Evolutionary conservation across 2,329 filamentous ascomycete genomes (phyloP).

Genomic region (Stemphylium vesicarium): DNA sequence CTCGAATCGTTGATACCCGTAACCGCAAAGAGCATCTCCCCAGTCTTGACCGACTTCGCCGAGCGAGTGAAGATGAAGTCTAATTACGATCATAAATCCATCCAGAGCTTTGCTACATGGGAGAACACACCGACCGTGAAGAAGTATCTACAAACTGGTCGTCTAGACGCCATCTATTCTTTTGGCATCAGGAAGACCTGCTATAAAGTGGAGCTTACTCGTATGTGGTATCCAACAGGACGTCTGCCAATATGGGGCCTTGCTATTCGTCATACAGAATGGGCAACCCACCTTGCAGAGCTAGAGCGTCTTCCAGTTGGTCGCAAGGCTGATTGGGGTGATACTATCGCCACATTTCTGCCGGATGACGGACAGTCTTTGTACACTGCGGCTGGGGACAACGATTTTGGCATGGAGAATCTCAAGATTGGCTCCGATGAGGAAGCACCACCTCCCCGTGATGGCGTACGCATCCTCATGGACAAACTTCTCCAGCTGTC

Average conservation of each 20-base stretch:
- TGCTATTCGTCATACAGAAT: slow-evolving; percentile 38
- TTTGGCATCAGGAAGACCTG: slow-evolving; percentile 37
- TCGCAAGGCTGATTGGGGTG: slow-evolving; percentile 26
- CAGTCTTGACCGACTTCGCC: slow-evolving; percentile 33
- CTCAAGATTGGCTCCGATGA: slow-evolving; percentile 6
- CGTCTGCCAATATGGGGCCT: slow-evolving; percentile 39
- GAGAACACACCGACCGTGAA: slow-evolving; percentile 22
- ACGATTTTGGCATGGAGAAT: slow-evolving; percentile 9
- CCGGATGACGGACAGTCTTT: slow-evolving; percentile 35
- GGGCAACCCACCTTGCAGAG: slow-evolving; percentile 34
- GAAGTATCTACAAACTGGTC: slow-evolving; percentile 14
- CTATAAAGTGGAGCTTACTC: slow-evolving; percentile 34
- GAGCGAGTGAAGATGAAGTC: slow-evolving; percentile 25
- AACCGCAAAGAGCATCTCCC: slow-evolving; percentile 22
- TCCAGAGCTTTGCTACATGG: slow-evolving; percentile 29
- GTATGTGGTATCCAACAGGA: slow-evolving; percentile 38
- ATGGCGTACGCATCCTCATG: slow-evolving; percentile 32
- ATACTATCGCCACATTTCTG: slow-evolving; percentile 34
- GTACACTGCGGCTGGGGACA: not conserved
- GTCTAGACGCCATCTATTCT: slow-evolving; percentile 39
- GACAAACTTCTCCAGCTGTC: slow-evolving; percentile 39
- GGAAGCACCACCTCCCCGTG: slow-evolving; percentile 8
- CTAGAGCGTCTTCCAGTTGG: slow-evolving; percentile 36
- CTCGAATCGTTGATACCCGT: slow-evolving; percentile 35
- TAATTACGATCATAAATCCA: slow-evolving; percentile 18